Evolutionary conservation across 2,329 filamentous ascomycete genomes (phyloP).

Genomic region (Verticillium alfalfae): DNA sequence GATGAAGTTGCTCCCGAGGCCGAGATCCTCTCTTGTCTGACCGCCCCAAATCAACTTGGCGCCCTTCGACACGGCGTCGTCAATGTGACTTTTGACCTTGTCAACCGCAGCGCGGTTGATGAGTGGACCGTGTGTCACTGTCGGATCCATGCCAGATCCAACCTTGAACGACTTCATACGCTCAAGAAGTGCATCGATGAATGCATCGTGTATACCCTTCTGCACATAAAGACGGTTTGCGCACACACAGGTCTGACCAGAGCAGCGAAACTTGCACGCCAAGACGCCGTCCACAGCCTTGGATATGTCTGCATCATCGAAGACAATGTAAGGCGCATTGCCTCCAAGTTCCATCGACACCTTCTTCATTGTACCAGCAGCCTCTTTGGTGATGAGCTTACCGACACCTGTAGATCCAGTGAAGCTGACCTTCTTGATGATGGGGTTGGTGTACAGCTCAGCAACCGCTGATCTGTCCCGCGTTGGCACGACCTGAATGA

Average conservation of each 20-base stretch:
- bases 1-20: neutral
- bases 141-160: constrained; percentile 48
- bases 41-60: constrained; percentile 55
- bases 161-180: constrained; percentile 54
- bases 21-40: constrained; percentile 50
- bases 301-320: constrained; percentile 67
- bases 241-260: constrained; percentile 64
- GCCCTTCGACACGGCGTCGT: constrained; percentile 57
- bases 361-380: constrained; percentile 65
- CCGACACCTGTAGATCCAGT: constrained; percentile 53
- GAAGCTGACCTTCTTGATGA: constrained; percentile 66
- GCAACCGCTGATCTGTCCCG: constrained; percentile 12
- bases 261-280: constrained; percentile 65
- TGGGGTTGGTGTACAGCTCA: constrained; percentile 20
- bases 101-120: constrained; percentile 60
- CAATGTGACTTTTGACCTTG: constrained; percentile 58
- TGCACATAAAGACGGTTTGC: constrained; percentile 35
- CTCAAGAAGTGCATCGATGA: constrained; percentile 41
- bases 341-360: constrained; percentile 69
- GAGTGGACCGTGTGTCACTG: constrained; percentile 54
- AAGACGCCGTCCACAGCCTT: constrained; percentile 61
- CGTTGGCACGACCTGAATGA: constrained; percentile 36
- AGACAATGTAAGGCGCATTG: constrained; percentile 72
- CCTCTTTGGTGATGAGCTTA: constrained; percentile 61
- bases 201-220: constrained; percentile 52